Evolutionary conservation across 495 filamentous ascomycete species (phyloP).

Genomic region (Penicillium odoratum): DNA sequence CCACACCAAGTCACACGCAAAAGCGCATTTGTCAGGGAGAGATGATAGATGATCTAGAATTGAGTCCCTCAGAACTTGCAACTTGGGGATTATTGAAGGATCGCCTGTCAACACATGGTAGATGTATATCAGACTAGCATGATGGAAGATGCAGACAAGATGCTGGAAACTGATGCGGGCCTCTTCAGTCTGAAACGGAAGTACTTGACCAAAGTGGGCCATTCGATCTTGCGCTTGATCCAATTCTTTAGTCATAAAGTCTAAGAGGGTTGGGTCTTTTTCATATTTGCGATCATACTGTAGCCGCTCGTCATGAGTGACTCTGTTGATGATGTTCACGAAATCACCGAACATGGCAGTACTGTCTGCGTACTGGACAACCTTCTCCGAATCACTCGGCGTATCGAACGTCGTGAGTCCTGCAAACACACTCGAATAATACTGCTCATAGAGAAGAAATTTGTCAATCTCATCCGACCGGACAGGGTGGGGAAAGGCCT

Average conservation of each 20-base stretch:
- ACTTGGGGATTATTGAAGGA: background rate
- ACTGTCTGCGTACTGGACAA: conserved; percentile 12
- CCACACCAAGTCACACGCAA: conserved; percentile 18
- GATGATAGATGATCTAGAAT: conserved; percentile 6
- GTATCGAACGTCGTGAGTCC: conserved; percentile 23
- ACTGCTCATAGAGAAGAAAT: conserved; percentile 29
- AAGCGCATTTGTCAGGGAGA: conserved; percentile 3
- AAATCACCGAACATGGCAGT: conserved; percentile 28
- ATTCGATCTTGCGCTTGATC: conserved; percentile 7
- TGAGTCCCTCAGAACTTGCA: conserved; percentile 5
- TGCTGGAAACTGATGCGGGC: conserved; percentile 7
- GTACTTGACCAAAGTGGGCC: background rate
- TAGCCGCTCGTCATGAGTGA: conserved; percentile 21
- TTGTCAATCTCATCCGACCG: conserved; percentile 11
- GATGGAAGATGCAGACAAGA: conserved; percentile 15
- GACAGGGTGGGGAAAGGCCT: conserved; percentile 2
- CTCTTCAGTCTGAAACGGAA: conserved; percentile 5
- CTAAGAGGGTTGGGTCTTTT: background rate
- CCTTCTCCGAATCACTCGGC: conserved; percentile 2
- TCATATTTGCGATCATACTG: background rate
- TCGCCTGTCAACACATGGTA: conserved; percentile 4
- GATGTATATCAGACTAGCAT: conserved; percentile 15
- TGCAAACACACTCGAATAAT: conserved; percentile 24
- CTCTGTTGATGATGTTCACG: conserved; percentile 20
- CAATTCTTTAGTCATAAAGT: background rate